Base-by-base conservation (phyloP, 108 stramenopile genomes). In the Conticribra weissflogii region DNA sequence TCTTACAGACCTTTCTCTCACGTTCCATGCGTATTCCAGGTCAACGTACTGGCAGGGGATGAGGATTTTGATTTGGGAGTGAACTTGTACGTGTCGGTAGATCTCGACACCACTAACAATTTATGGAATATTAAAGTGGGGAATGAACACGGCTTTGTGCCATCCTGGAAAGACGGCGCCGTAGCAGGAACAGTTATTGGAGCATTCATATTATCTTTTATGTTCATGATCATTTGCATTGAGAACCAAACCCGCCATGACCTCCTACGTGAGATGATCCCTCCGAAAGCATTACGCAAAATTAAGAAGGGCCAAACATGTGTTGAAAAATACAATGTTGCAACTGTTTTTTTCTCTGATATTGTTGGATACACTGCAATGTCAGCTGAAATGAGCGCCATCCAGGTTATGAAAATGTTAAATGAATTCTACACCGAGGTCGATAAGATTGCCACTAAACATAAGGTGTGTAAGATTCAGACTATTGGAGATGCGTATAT, bases 401-500 rank as follows among this genome's bases (percentile, higher is more conserved):
- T 29, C 3, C 50, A 78, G 46, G 81, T 83, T 1, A 75, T 85
- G 68, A 27, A 63, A 28, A 71, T 88, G 76, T 64, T 87, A 45
- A 83, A 88, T 54, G 75, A 82, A 16, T 32, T 88, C 16, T 90
- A 81, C 60, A 79, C 64, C 17, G 56, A 36, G 34, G 75, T 84
- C 8, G 83, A 88, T 69, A 18, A 25, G 16, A 46, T 82, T 25
- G 55, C 67, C 8, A 50, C 36, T 1, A 64, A 71, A 48, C 73
- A 74, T 25, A 23, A 33, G 17, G 48, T 88, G 14, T 86, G 54
- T 59, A 90, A 90, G 59, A 31, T 88, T 12, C 86, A 90, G 51
- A 90, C 86, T 8, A 88, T 88, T 31, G 89, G 81, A 0, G 77
- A 78, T 48, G 72, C 81, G 1, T 79, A 82, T 28, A 79, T 82